A percentile compares a stretch with the other conserved stretches of the same genome.
Evolutionary conservation across 768 basidiomycete species (phyloP).

Genomic region (Mycena leptocephala): DNA sequence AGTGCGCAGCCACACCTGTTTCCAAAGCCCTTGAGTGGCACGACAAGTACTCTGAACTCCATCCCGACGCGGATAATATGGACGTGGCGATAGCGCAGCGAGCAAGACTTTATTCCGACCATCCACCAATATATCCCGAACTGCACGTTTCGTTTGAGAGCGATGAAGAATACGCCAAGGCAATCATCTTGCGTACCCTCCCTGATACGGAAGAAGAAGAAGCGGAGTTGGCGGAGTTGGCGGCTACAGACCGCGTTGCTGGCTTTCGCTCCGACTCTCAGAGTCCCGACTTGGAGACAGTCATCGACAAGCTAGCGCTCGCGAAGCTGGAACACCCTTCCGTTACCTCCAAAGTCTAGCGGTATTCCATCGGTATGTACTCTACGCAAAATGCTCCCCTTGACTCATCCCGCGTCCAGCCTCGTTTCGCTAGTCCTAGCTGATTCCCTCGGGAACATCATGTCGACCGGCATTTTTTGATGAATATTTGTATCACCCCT

Average conservation of each 20-base stretch:
- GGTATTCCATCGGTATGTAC: not conserved
- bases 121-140: not conserved
- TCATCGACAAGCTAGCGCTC: not conserved
- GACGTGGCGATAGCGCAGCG: constrained; percentile 17
- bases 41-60: not conserved
- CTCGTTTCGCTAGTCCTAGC: not conserved
- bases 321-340: not conserved
- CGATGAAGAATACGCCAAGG: not conserved
- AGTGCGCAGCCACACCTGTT: not conserved
- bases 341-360: not conserved
- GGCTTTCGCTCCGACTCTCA: not conserved
- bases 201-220: not conserved
- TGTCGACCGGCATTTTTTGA: too few relatives aligned
- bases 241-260: not conserved
- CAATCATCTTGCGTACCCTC: not conserved
- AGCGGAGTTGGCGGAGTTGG: not conserved
- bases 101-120: not conserved
- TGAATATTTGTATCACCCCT: too few relatives aligned
- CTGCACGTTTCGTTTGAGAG: not conserved
- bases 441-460: not conserved
- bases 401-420: not conserved
- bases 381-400: not conserved
- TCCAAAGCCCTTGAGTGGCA: not conserved
- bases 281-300: not conserved
- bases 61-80: not conserved